These are phyloP conservation scores for Teunomyces lycoperdinae DNA, from an alignment of 805 yeast species.

Conservation along the genomic window DNA sequence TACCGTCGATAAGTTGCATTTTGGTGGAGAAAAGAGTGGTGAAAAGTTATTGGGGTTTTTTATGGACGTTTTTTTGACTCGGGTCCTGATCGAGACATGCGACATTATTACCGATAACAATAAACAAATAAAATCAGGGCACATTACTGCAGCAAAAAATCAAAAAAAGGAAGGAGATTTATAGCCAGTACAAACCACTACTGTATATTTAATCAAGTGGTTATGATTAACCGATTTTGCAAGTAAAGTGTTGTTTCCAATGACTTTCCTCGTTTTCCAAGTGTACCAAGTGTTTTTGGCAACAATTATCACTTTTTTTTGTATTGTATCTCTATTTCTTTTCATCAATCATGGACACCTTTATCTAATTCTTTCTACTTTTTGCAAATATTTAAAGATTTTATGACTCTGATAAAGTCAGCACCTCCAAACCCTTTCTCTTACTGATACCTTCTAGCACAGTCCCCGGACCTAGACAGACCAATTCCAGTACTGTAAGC, in stretches of 20 bases:
- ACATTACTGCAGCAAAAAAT: neutral
- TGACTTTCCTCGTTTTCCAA: too few species aligned
- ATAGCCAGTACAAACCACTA: too few species aligned
- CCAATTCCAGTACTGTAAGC: slow-evolving; percentile 15
- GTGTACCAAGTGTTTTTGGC: too few species aligned
- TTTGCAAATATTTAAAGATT: neutral
- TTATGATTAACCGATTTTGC: too few species aligned
- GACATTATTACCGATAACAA: neutral
- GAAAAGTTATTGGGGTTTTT: neutral
- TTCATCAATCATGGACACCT: too few species aligned
- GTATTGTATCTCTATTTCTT: too few species aligned
- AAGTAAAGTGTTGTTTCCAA: too few species aligned
- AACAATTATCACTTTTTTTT: too few species aligned
- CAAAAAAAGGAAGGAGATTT: neutral
- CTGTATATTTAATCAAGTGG: neutral
- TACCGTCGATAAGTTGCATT: slow-evolving; percentile 43
- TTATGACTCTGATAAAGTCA: neutral
- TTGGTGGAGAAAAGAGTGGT: neutral
- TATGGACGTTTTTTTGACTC: neutral
- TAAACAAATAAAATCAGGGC: too few species aligned
- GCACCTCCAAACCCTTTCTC: neutral
- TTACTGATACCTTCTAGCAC: slow-evolving; percentile 22
- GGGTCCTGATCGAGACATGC: neutral
- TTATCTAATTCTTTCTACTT: too few species aligned
- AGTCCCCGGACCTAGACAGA: slow-evolving; percentile 40